A percentile compares a stretch with the other conserved stretches of the same genome.
Evolutionary conservation across 345 rosid species (phyloP).

Genomic region (Abelmoschus esculentus): DNA sequence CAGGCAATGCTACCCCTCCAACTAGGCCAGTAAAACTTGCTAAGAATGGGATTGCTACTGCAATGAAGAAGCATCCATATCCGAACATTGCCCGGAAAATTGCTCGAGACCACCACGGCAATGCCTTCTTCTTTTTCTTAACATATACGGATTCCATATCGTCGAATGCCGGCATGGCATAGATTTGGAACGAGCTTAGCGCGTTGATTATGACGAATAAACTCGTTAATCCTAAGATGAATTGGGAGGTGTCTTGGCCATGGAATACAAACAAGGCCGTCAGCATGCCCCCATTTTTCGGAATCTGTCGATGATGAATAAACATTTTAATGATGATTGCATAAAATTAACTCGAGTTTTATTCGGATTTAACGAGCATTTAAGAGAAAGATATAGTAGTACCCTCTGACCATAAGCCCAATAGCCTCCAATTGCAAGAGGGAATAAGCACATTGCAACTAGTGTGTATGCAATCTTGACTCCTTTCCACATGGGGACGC

Average conservation of each 20-base stretch:
- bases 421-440: conserved; percentile 50
- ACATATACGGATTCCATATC: conserved; percentile 37
- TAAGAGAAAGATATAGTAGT: background rate
- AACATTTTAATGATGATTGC: background rate
- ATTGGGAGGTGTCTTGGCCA: conserved; percentile 27
- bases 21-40: conserved; percentile 47
- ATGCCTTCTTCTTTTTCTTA: conserved; percentile 29
- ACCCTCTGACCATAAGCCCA: conserved; percentile 66
- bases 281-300: conserved; percentile 44
- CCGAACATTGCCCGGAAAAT: conserved; percentile 33
- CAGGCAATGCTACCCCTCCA: conserved; percentile 53
- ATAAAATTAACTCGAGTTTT: background rate
- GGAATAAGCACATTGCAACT: conserved; percentile 48
- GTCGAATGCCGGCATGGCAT: conserved; percentile 53
- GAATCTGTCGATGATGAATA: conserved; percentile 32
- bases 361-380: background rate
- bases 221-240: conserved; percentile 34
- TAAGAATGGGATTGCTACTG: conserved; percentile 51
- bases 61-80: conserved; percentile 33
- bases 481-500: conserved; percentile 67
- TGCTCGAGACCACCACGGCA: conserved; percentile 43
- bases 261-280: conserved; percentile 33
- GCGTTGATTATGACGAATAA: conserved; percentile 45
- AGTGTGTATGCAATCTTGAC: conserved; percentile 41
- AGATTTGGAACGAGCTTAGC: conserved; percentile 54